These are phyloP conservation scores for Simplicillium sp. DNA, from an alignment of 2,329 filamentous ascomycete genomes.

Conservation along the genomic window DNA sequence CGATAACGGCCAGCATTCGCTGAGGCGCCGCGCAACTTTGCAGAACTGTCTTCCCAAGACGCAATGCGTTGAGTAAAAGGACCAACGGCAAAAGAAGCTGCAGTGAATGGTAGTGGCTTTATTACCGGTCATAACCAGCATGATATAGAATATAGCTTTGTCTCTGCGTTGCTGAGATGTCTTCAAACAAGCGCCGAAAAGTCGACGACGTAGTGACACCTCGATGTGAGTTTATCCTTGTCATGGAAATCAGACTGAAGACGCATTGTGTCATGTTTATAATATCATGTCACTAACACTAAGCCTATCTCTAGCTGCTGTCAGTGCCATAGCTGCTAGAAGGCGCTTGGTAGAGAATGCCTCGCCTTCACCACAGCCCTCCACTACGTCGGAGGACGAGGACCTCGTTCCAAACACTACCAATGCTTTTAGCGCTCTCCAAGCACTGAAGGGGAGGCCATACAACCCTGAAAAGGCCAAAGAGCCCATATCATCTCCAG, in stretches of 20 bases:
- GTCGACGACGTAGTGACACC: conserved; percentile 18
- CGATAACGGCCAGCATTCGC: conserved; percentile 1
- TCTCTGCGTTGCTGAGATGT: conserved; percentile 8
- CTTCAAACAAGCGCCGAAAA: conserved; percentile 24
- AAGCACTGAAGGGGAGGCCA: not conserved
- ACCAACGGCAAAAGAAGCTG: too few species aligned
- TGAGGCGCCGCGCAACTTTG: not conserved
- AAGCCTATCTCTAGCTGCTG: conserved; percentile 12
- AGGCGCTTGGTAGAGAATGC: conserved; percentile 14
- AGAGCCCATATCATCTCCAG: not conserved
- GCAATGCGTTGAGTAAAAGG: not conserved
- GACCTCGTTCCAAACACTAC: not conserved
- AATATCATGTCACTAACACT: not conserved
- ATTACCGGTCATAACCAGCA: not conserved
- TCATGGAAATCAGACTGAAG: not conserved
- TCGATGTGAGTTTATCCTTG: conserved; percentile 16
- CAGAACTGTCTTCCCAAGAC: not conserved
- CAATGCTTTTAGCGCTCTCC: conserved; percentile 6
- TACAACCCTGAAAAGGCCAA: conserved; percentile 1
- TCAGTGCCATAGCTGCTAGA: conserved; percentile 26
- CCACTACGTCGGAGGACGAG: not conserved
- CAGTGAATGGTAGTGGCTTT: not conserved
- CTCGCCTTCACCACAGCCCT: not conserved
- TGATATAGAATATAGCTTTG: not conserved
- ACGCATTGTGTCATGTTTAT: not conserved